A percentile compares a stretch with the other conserved stretches of the same genome.
Conservation (phyloP, 2,329 filamentous ascomycete species). For the Seiridium unicorne region DNA sequence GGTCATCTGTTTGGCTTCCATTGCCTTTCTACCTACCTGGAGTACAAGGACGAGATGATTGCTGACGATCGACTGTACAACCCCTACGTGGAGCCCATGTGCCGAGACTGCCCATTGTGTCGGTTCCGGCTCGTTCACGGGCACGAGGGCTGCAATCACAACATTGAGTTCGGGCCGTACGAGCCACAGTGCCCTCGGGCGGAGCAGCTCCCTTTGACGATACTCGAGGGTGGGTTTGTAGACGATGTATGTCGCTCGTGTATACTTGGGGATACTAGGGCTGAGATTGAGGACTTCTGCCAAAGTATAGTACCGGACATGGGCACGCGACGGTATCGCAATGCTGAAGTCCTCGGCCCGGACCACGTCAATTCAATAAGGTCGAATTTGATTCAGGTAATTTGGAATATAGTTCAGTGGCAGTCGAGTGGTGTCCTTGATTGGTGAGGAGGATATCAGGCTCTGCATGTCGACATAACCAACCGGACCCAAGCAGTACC, state of each 20-base stretch:
- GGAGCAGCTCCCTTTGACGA: not conserved
- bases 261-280: not conserved
- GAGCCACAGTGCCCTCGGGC: not conserved
- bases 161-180: not conserved
- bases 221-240: not conserved
- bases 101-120: not conserved
- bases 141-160: not conserved
- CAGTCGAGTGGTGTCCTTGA: too few species aligned
- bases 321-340: too few species aligned
- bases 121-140: not conserved
- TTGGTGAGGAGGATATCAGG: too few species aligned
- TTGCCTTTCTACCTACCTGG: not conserved
- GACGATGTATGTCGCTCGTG: not conserved
- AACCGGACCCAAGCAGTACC: too few species aligned
- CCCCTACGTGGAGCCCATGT: not conserved
- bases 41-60: not conserved
- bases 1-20: constrained; percentile 3
- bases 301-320: too few species aligned
- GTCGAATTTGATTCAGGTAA: too few species aligned
- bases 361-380: too few species aligned
- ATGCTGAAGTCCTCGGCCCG: too few species aligned
- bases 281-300: too few species aligned
- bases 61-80: not conserved
- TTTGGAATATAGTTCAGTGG: too few species aligned
- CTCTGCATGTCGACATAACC: too few species aligned